Conservation (phyloP, 108 stramenopile species). For the Stephanodiscus minutulus region DNA sequence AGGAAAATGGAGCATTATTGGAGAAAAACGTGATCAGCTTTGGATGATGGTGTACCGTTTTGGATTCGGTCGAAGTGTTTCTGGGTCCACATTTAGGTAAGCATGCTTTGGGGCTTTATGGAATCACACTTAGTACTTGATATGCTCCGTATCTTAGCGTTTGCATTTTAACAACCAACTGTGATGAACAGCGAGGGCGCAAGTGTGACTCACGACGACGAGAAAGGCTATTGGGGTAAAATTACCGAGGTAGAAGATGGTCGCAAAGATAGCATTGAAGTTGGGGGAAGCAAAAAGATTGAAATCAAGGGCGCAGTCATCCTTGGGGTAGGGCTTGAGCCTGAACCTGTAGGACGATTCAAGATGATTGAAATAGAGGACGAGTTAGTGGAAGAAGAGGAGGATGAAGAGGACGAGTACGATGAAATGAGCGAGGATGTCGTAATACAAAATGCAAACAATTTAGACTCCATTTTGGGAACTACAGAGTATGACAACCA, state of each 20-base stretch:
- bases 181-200: constrained; percentile 63
- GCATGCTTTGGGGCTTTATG: constrained; percentile 2
- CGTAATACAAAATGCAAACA: constrained; percentile 23
- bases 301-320: constrained; percentile 71
- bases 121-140: not conserved
- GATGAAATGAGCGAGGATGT: constrained; percentile 28
- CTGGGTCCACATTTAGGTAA: constrained; percentile 74
- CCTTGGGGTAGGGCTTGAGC: constrained; percentile 76
- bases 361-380: constrained; percentile 69
- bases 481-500: constrained; percentile 9
- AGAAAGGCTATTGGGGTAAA: constrained; percentile 76
- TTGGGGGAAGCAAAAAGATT: constrained; percentile 31
- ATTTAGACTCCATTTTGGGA: constrained; percentile 22
- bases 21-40: constrained; percentile 70
- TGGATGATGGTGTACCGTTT: constrained; percentile 87
- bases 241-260: constrained; percentile 52
- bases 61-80: constrained; percentile 81
- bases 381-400: constrained; percentile 54
- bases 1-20: constrained; percentile 79
- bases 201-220: constrained; percentile 67
- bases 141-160: not conserved
- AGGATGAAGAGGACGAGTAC: constrained; percentile 54
- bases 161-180: constrained; percentile 3
- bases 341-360: constrained; percentile 68
- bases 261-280: constrained; percentile 24